phyloP scores from a whole-genome alignment of 768 basidiomycete genomes.

The Russula ochroleuca region DNA sequence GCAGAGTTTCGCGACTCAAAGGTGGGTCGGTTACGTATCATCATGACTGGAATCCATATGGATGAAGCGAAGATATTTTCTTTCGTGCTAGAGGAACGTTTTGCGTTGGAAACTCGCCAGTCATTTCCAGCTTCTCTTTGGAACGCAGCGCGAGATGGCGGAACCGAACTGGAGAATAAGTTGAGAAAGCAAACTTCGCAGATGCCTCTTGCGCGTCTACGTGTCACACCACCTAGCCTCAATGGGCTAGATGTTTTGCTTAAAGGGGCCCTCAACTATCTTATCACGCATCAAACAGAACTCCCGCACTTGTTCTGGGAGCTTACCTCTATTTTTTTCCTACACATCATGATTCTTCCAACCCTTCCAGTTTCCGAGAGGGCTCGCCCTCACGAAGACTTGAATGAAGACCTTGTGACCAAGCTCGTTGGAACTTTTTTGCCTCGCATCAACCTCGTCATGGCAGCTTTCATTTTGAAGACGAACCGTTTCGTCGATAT shows the following conservation, averaged over 20 bases:
- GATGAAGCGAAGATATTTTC: constrained; percentile 46
- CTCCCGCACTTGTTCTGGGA: constrained; percentile 19
- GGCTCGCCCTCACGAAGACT: constrained; percentile 27
- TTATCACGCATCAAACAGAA: not conserved
- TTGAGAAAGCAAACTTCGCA: not conserved
- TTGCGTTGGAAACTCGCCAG: constrained; percentile 27
- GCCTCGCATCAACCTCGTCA: constrained; percentile 36
- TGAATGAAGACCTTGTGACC: constrained; percentile 33
- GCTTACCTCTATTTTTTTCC: constrained; percentile 19
- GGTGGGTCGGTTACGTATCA: constrained; percentile 35
- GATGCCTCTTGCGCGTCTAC: constrained; percentile 6
- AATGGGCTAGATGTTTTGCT: constrained; percentile 2
- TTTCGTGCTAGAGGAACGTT: constrained; percentile 46
- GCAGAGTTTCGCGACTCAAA: constrained; percentile 61
- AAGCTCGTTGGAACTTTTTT: constrained; percentile 41
- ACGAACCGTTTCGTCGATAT: constrained; percentile 40
- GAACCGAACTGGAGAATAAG: constrained; percentile 17
- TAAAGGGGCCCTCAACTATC: constrained; percentile 10
- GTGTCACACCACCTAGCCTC: not conserved
- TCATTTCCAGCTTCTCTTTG: constrained; percentile 24
- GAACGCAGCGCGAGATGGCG: constrained; percentile 25
- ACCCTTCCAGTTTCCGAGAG: constrained; percentile 27
- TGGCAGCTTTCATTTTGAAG: constrained; percentile 29
- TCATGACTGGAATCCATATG: not conserved
- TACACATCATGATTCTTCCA: constrained; percentile 23